These are phyloP conservation scores for Nothophoma quercina DNA, from an alignment of 2,329 filamentous ascomycete genomes.

Conservation along the genomic window DNA sequence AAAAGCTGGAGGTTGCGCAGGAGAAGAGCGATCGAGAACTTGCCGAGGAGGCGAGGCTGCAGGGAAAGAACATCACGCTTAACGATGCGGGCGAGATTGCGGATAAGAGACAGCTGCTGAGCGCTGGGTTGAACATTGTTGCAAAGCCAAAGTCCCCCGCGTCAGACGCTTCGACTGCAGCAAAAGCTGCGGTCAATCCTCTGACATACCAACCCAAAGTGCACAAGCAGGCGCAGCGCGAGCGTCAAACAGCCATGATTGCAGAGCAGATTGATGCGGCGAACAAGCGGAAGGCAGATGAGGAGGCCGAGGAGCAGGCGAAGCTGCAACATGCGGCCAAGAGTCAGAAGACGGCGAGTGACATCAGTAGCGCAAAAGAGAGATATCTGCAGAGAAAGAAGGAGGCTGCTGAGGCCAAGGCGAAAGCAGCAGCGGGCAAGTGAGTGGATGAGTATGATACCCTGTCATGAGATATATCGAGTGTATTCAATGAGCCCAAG, in stretches of 20 bases:
- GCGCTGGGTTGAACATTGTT: conserved; percentile 76
- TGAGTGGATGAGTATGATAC: conserved; percentile 9
- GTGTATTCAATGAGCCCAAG: too few species aligned
- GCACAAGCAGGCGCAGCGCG: conserved; percentile 71
- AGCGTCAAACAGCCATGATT: conserved; percentile 80
- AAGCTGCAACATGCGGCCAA: conserved; percentile 72
- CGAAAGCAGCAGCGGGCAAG: conserved; percentile 53
- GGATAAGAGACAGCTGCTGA: conserved; percentile 81
- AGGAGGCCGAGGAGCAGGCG: conserved; percentile 70
- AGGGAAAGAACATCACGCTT: conserved; percentile 69
- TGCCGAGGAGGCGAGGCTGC: conserved; percentile 72
- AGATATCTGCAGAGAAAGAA: conserved; percentile 79
- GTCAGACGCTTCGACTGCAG: conserved; percentile 28
- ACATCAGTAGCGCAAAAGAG: conserved; percentile 80
- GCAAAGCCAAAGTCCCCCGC: conserved; percentile 64
- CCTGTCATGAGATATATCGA: too few species aligned
- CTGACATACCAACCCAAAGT: conserved; percentile 42
- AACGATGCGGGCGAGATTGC: conserved; percentile 86
- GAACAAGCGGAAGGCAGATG: conserved; percentile 74
- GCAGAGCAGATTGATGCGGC: conserved; percentile 78
- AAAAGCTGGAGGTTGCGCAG: conserved; percentile 33
- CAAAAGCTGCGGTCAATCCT: conserved; percentile 25
- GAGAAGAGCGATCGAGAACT: conserved; percentile 68
- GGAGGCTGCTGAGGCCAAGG: conserved; percentile 76
- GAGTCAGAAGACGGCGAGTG: conserved; percentile 77